Evolutionary conservation across 2,329 filamentous ascomycete genomes (phyloP), one percentile per base, ranked within the genome.

Genomic region (Arthrobotrys conoides): DNA sequence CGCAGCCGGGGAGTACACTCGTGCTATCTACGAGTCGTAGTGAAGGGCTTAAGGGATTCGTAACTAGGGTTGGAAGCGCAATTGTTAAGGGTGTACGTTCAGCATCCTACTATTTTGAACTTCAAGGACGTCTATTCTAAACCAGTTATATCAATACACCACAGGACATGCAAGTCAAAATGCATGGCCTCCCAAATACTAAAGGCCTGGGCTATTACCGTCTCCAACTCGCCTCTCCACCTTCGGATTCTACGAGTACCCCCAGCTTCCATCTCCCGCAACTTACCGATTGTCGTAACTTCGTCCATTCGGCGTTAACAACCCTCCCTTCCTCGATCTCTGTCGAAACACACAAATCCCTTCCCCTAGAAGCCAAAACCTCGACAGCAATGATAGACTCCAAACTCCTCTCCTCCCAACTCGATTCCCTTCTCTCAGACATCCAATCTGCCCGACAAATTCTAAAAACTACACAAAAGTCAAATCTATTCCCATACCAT

Each of bases 41-140:
- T 70, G 96, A 99, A 86, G 90, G 89, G 81, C 90, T 98, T 80
- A 99, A 99, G 84, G 96, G 96, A 18, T 93, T 93, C 82, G 90
- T 98, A 77, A 98, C 95, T 0, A 90, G 96, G 68, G 90, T 97
- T 41, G 96, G 96, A 46, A 93, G 93, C n/a, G 90, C 92, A 65
- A 91, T 99, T 80, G 91, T 97, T 80, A 97, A 97, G 84, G 95
- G 94, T 81, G 93, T 94, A 87, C 82, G 91, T 88, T 55, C 24
- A 36, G n/a, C 16, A 5, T 59, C 24, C 49, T 36, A 18, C 8
- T 5, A 55, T 22, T 68, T 18, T 33, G 0, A 5, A 9, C 18
- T 36, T 5, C 36, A 10, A 20, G 33, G 12, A 33, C 12, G 12
- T 41, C 2, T 41, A n/a, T 41, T 41, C 38, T 41, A 41, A 41